phyloP scores from a whole-genome alignment of 805 yeast species.

The Candida stauntonica region DNA sequence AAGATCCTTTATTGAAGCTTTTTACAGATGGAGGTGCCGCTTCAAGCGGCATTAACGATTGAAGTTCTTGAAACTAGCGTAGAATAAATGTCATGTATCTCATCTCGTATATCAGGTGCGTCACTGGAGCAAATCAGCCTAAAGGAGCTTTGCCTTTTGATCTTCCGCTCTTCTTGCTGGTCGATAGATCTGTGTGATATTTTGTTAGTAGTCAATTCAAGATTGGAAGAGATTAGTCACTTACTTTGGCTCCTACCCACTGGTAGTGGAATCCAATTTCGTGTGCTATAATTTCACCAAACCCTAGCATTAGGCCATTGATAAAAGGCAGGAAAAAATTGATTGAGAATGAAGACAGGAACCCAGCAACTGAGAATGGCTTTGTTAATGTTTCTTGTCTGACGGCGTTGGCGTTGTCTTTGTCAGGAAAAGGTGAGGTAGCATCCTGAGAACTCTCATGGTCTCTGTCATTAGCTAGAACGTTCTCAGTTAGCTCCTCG shows the following conservation, averaged over 20 bases:
- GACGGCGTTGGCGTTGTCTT: background rate
- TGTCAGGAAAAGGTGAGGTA: background rate
- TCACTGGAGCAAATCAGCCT: background rate
- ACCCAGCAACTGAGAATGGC: conserved; percentile 1
- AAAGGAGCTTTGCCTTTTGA: conserved; percentile 17
- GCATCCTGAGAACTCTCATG: background rate
- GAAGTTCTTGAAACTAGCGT: too few species aligned
- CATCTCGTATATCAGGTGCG: background rate
- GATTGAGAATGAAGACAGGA: conserved; percentile 44
- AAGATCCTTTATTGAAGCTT: conserved; percentile 41
- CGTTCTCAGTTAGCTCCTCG: conserved; percentile 5
- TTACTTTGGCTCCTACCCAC: conserved; percentile 68
- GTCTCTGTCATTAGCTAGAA: conserved; percentile 1
- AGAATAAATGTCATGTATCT: too few species aligned
- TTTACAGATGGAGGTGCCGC: too few species aligned
- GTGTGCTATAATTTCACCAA: conserved; percentile 92
- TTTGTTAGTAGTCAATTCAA: conserved; percentile 14
- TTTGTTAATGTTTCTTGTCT: background rate
- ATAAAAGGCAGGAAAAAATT: conserved; percentile 82
- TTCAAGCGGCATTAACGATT: too few species aligned
- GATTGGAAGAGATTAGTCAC: too few species aligned
- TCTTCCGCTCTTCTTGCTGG: conserved; percentile 29
- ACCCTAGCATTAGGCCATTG: conserved; percentile 93
- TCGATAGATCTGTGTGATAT: conserved; percentile 28
- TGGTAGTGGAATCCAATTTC: conserved; percentile 80